Evolutionary conservation across 2,329 filamentous ascomycete species (phyloP).

Genomic region (Emmonsia crescens): DNA sequence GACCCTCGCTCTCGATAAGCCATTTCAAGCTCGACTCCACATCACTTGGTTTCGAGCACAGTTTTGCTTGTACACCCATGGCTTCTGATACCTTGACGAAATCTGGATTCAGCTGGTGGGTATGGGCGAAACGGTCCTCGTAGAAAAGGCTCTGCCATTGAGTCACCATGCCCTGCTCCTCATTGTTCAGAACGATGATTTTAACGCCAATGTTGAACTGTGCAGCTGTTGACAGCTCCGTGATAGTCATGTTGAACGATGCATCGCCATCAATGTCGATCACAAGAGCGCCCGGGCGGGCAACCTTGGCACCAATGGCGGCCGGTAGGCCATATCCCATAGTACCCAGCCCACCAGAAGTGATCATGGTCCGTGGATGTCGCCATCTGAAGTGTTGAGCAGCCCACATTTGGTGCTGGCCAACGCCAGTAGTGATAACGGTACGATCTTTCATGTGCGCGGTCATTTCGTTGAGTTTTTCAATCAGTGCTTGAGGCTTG

Average conservation of each 20-base stretch:
- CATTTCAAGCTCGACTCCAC: slow-evolving; percentile 70
- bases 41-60: slow-evolving; percentile 63
- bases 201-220: slow-evolving; percentile 97
- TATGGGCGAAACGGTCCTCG: slow-evolving; percentile 83
- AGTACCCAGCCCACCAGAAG: slow-evolving; percentile 85
- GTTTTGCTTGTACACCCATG: slow-evolving; percentile 72
- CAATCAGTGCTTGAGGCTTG: slow-evolving; percentile 89
- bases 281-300: slow-evolving; percentile 67
- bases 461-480: slow-evolving; percentile 78
- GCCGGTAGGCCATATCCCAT: slow-evolving; percentile 95
- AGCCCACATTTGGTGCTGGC: slow-evolving; percentile 98
- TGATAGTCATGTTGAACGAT: slow-evolving; percentile 98
- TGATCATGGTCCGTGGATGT: slow-evolving; percentile 85
- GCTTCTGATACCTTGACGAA: slow-evolving; percentile 88
- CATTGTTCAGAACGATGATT: slow-evolving; percentile 89
- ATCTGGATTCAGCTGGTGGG: slow-evolving; percentile 89
- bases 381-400: slow-evolving; percentile 96
- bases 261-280: slow-evolving; percentile 96
- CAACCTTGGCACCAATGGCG: slow-evolving; percentile 91
- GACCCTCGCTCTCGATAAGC: slow-evolving; percentile 83
- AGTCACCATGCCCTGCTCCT: slow-evolving; percentile 97
- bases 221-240: slow-evolving; percentile 81
- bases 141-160: slow-evolving; percentile 99
- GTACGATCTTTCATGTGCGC: slow-evolving; percentile 69
- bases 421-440: slow-evolving; percentile 86